Percentiles rank a stretch among this genome's conserved stretches.
Evolutionary conservation across 2,329 filamentous ascomycete species (phyloP).

Genomic region (Exophiala alcalophila): DNA sequence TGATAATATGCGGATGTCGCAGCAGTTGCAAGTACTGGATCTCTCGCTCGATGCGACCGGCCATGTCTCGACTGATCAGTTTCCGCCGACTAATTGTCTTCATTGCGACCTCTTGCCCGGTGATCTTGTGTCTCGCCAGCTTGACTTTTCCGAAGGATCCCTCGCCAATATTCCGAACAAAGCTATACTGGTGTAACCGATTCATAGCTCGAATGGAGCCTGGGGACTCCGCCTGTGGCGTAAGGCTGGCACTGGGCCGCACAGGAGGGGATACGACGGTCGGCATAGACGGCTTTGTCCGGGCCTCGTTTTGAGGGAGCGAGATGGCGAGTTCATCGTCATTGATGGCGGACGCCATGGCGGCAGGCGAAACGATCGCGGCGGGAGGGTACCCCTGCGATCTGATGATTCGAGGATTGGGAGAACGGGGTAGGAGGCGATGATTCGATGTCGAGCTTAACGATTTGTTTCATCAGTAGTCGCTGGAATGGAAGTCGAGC

Average conservation of each 20-base stretch:
- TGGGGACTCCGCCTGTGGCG: constrained; percentile 40
- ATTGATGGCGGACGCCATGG: constrained; percentile 38
- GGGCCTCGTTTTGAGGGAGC: constrained; percentile 32
- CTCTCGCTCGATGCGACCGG: constrained; percentile 92
- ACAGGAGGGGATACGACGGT: constrained; percentile 28
- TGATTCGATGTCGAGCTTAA: too few relatives aligned
- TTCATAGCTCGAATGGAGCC: constrained; percentile 63
- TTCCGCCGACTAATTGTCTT: constrained; percentile 98
- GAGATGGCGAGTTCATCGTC: constrained; percentile 41
- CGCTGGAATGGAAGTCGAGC: constrained; percentile 23
- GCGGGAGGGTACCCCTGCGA: too few relatives aligned
- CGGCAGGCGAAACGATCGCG: constrained; percentile 11
- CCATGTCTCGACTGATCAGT: constrained; percentile 95
- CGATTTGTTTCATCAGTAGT: constrained; percentile 22
- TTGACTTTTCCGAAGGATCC: constrained; percentile 99
- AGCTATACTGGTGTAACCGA: constrained; percentile 86
- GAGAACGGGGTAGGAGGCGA: too few relatives aligned
- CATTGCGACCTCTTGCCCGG: constrained; percentile 89
- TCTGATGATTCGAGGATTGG: too few relatives aligned
- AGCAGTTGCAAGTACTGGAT: constrained; percentile 96
- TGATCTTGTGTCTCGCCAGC: constrained; percentile 86
- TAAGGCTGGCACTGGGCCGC: constrained; percentile 18
- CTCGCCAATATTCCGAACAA: constrained; percentile 87
- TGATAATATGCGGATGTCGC: constrained; percentile 97
- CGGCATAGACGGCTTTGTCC: constrained; percentile 30